Conservation (phyloP, 495 filamentous ascomycete species). For the Neurospora sp. region DNA sequence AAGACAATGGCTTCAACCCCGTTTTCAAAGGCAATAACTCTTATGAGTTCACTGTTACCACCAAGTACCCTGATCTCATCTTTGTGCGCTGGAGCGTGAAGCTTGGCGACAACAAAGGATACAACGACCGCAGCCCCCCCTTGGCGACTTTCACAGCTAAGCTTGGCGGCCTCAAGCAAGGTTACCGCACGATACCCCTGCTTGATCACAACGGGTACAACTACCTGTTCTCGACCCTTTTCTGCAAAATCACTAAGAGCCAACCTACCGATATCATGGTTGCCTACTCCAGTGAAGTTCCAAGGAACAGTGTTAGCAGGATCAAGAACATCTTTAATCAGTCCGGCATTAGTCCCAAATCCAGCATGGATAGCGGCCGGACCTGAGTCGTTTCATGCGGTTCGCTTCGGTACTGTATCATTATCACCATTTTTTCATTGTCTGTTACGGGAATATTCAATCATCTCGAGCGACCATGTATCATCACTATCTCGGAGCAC, state of each 20-base stretch:
- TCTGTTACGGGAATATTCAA: conserved; percentile 4
- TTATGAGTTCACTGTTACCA: conserved; percentile 68
- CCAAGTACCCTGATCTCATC: conserved; percentile 83
- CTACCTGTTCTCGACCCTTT: conserved; percentile 88
- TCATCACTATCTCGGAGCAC: not conserved
- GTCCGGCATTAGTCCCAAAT: conserved; percentile 31
- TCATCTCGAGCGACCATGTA: not conserved
- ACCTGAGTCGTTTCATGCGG: conserved; percentile 4
- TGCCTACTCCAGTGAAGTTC: conserved; percentile 26
- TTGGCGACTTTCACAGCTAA: conserved; percentile 89
- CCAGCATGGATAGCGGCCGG: conserved; percentile 32
- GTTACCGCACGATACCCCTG: conserved; percentile 96
- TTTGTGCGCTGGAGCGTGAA: conserved; percentile 92
- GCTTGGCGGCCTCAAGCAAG: conserved; percentile 77
- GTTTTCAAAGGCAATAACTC: conserved; percentile 50
- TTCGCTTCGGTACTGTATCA: conserved; percentile 9
- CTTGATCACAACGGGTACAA: conserved; percentile 79
- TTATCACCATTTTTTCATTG: not conserved
- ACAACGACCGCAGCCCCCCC: conserved; percentile 51
- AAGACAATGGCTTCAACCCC: conserved; percentile 87
- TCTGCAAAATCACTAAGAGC: conserved; percentile 69
- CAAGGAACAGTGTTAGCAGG: conserved; percentile 31
- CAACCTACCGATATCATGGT: conserved; percentile 45
- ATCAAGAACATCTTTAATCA: conserved; percentile 42
- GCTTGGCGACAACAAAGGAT: conserved; percentile 62